Conservation (phyloP, 1,284 basidiomycete species). For the Trichosporon inkin region DNA sequence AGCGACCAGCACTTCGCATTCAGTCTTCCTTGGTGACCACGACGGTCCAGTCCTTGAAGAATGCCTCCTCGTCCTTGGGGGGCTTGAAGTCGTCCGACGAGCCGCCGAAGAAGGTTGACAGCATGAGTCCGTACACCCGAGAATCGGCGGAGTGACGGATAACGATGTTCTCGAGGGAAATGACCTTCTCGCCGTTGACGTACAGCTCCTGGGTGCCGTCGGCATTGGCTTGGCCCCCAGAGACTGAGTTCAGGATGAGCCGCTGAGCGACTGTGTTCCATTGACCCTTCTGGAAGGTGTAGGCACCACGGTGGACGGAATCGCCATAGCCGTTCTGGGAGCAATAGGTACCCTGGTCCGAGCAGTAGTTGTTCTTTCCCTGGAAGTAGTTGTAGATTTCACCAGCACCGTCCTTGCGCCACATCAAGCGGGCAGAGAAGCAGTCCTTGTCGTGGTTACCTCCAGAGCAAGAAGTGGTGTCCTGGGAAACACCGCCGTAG, state of each 20-base stretch:
- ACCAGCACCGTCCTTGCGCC: slow-evolving; percentile 42
- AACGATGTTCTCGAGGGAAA: slow-evolving; percentile 56
- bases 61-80: slow-evolving; percentile 58
- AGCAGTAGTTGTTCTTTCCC: slow-evolving; percentile 31
- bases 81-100: slow-evolving; percentile 54
- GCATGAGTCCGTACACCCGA: slow-evolving; percentile 59
- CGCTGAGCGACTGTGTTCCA: slow-evolving; percentile 63
- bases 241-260: slow-evolving; percentile 60
- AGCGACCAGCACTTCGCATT: neutral
- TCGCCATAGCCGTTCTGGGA: slow-evolving; percentile 45
- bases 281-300: slow-evolving; percentile 60
- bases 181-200: slow-evolving; percentile 59
- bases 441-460: slow-evolving; percentile 47
- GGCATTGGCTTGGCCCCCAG: slow-evolving; percentile 52
- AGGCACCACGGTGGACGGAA: slow-evolving; percentile 65
- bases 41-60: slow-evolving; percentile 63
- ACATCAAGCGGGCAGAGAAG: slow-evolving; percentile 51
- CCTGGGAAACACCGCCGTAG: slow-evolving; percentile 33
- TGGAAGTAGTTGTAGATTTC: slow-evolving; percentile 47
- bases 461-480: slow-evolving; percentile 44
- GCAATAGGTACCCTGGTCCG: slow-evolving; percentile 27
- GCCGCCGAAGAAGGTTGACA: slow-evolving; percentile 64
- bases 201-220: slow-evolving; percentile 54
- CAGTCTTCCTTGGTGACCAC: slow-evolving; percentile 54
- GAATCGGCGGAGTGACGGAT: slow-evolving; percentile 52